Evolutionary conservation across 345 rosid species (phyloP), one percentile per base, ranked within the genome.

Genomic region (Moricandia arvensis): DNA sequence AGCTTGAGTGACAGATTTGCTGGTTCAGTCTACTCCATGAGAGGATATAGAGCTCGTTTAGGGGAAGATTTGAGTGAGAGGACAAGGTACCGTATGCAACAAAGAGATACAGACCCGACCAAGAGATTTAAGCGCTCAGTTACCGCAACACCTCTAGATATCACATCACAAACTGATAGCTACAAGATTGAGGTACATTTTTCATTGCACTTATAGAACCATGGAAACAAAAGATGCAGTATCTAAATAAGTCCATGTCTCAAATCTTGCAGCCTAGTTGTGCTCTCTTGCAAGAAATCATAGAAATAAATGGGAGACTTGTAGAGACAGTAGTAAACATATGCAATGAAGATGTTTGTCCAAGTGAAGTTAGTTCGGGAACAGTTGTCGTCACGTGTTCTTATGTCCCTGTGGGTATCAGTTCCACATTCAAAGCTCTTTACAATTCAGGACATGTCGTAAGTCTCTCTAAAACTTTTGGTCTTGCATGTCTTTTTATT

Each of bases 21-120:
- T 10, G 90, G 93, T 49, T 85, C 97, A 0, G 89, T 89, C n/a
- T 58, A 61, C 3, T 88, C 95, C 0, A 83, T 80, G 47, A 87
- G 88, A 83, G 91, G 98, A 60, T 89, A 86, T 80, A 86, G 89
- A 81, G 93, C 94, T 75, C 85, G 90, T 51, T 81, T 87, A 77
- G 96, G 88, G 24, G 97, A 87, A 78, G 93, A 91, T 85, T 80
- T 94, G 81, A 93, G 83, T 63, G 88, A 88, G 9, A 86, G 80
- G 91, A 87, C 90, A 60, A 83, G 86, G 31, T 83, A 85, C 67
- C 88, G 85, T 66, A 82, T 88, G 78, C 85, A 84, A 35, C 91
- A 87, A 66, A 91, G 77, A 78, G 90, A 89, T 63, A 76, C 83
- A 69, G 68, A 55, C 10, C 90, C 88, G 15, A 71, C 74, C 18